A percentile compares a stretch with the other conserved stretches of the same genome.
phyloP scores from a whole-genome alignment of 257 asterid genomes.

The Plectranthus barbatus region DNA sequence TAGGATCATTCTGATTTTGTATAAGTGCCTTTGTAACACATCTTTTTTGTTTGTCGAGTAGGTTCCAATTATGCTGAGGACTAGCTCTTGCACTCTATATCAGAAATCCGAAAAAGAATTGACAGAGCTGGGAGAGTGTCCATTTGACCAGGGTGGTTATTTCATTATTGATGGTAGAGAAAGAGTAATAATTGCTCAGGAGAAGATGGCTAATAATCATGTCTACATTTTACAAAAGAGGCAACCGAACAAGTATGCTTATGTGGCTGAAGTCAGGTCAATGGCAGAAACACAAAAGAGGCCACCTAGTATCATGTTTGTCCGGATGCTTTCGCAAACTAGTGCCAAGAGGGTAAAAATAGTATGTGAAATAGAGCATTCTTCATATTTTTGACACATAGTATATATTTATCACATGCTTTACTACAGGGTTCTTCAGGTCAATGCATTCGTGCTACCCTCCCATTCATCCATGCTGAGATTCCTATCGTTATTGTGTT shows the following conservation, averaged over 20 bases:
- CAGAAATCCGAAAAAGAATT: constrained; percentile 96
- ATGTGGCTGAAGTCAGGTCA: constrained; percentile 86
- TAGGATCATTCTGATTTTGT: neutral
- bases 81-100: constrained; percentile 87
- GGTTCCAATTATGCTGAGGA: constrained; percentile 97
- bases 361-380: constrained; percentile 1
- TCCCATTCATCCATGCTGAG: constrained; percentile 89
- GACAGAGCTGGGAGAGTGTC: constrained; percentile 99
- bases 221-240: constrained; percentile 93
- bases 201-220: constrained; percentile 98
- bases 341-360: constrained; percentile 98
- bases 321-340: constrained; percentile 94
- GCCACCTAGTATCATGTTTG: constrained; percentile 96
- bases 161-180: constrained; percentile 96
- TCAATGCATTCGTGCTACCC: constrained; percentile 92
- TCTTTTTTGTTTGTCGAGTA: constrained; percentile 11
- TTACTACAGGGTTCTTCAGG: constrained; percentile 86
- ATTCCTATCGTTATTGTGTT: constrained; percentile 91
- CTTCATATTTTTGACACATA: neutral
- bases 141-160: constrained; percentile 95
- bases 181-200: constrained; percentile 96
- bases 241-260: constrained; percentile 99
- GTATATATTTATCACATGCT: neutral
- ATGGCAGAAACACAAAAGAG: constrained; percentile 96
- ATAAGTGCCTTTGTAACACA: constrained; percentile 3